Evolutionary conservation across 2,329 filamentous ascomycete species (phyloP).

Genomic region (Botrytis galanthina): DNA sequence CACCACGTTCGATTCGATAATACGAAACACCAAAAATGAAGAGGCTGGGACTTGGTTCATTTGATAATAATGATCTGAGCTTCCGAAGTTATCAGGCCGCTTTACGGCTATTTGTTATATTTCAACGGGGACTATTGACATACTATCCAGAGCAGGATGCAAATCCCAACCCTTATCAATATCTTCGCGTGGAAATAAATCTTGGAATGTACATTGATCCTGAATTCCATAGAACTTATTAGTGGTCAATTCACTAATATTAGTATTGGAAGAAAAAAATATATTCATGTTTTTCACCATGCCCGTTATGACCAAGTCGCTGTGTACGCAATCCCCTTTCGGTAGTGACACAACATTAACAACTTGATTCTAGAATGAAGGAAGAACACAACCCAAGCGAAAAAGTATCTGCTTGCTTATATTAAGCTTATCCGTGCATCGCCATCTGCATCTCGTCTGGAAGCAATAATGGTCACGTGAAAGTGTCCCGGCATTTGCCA

Average conservation of each 20-base stretch:
- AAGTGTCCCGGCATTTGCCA: neutral
- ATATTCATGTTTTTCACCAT: neutral
- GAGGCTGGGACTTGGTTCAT: slow-evolving; percentile 11
- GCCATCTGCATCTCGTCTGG: neutral
- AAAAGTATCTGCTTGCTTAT: slow-evolving; percentile 19
- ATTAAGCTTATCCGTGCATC: slow-evolving; percentile 20
- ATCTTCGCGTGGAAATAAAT: neutral
- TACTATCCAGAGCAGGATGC: slow-evolving; percentile 9
- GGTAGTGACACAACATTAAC: slow-evolving; percentile 21
- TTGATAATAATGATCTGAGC: neutral
- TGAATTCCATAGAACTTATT: neutral
- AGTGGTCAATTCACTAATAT: neutral
- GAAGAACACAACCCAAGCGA: neutral
- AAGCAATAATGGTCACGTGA: slow-evolving; percentile 9
- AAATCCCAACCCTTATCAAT: neutral
- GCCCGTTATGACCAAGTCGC: neutral
- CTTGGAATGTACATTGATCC: neutral
- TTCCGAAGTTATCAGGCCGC: slow-evolving; percentile 3
- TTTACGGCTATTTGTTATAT: slow-evolving; percentile 13
- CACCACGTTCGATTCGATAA: slow-evolving; percentile 2
- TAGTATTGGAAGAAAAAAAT: neutral
- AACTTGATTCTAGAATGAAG: slow-evolving; percentile 11
- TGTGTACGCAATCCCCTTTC: slow-evolving; percentile 13
- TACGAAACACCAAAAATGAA: slow-evolving; percentile 1
- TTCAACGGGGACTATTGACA: neutral